Evolutionary conservation across 495 filamentous ascomycete species (phyloP), one percentile per base, ranked within the genome.

Genomic region (Immersiella caudata): DNA sequence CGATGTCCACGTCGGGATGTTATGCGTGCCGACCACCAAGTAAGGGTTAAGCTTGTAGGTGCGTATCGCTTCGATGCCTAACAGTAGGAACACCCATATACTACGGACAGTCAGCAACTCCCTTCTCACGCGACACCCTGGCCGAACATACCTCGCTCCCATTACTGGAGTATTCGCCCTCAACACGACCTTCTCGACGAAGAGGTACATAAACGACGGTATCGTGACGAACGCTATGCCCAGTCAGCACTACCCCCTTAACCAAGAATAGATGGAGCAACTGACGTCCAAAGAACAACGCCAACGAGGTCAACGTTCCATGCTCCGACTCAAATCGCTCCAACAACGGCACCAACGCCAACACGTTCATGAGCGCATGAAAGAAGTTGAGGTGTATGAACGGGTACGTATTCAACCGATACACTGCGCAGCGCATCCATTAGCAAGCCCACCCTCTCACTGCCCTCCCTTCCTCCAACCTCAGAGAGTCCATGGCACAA

Each of bases 321-420:
- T 95, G 85, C 74, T 97, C 94, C n/a, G 87, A 82, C 79, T 99
- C 95, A 75, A 98, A 99, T 56, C 93, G 85, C 77, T 97, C 94
- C 69, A 98, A 74, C 56, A 99, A 80, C 18, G 95, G 95, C 12
- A 88, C 88, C 66, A 97, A 78, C 4, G 93, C 90, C 56, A 97
- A 20, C 51, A 90, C 73, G 78, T 97, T 97, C 71, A 97, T 75
- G 29, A 94, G 69, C 56, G 88, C 80, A 75, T 98, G 95, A 66
- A 96, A 82, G 78, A 94, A 85, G 68, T 89, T 88, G 33, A 84
- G 73, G 76, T 99, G 95, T 64, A 98, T 90, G 61, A 99, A 83
- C 1, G 94, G 93, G 76, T 91, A 99, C 11, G 93, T 96, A 73
- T 97, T 97, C 20, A 94, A 82, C 67, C 95, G 91, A 77, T 98